phyloP scores from a whole-genome alignment of 1,284 basidiomycete genomes.

The Leccinum pachyderme region DNA sequence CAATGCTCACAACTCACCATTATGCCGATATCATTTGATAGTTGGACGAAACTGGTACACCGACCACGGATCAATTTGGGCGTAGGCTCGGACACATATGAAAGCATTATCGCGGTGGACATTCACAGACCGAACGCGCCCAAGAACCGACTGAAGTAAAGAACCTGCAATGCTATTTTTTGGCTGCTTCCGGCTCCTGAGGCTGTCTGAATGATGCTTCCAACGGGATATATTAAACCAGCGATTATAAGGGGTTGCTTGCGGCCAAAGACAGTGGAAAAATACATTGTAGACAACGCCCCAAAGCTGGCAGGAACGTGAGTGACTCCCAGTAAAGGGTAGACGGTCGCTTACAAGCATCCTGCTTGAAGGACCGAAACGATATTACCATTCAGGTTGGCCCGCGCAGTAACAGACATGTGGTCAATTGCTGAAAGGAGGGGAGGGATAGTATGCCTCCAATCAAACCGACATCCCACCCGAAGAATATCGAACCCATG shows the following conservation, averaged over 20 bases:
- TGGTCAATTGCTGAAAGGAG: conserved; percentile 44
- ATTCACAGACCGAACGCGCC: conserved; percentile 52
- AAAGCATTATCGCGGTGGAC: conserved; percentile 54
- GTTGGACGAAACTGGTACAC: conserved; percentile 56
- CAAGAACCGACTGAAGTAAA: conserved; percentile 51
- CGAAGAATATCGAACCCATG: conserved; percentile 47
- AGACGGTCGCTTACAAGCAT: conserved; percentile 47
- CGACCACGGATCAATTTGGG: conserved; percentile 55
- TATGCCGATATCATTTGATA: conserved; percentile 48
- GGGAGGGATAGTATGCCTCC: conserved; percentile 46
- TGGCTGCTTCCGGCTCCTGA: conserved; percentile 42
- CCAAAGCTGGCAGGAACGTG: conserved; percentile 39
- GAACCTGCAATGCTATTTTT: conserved; percentile 38
- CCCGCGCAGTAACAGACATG: conserved; percentile 34
- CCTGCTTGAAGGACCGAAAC: conserved; percentile 59
- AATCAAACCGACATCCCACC: conserved; percentile 43
- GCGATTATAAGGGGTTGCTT: conserved; percentile 48
- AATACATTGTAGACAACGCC: conserved; percentile 41
- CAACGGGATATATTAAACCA: conserved; percentile 54
- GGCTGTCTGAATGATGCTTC: conserved; percentile 51
- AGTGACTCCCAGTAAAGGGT: background rate
- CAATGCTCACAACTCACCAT: conserved; percentile 48
- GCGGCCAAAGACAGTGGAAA: conserved; percentile 44
- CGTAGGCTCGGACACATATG: conserved; percentile 57
- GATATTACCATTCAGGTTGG: conserved; percentile 50